phyloP scores from a whole-genome alignment of 2,329 filamentous ascomycete species.

The Fonsecaea erecta region DNA sequence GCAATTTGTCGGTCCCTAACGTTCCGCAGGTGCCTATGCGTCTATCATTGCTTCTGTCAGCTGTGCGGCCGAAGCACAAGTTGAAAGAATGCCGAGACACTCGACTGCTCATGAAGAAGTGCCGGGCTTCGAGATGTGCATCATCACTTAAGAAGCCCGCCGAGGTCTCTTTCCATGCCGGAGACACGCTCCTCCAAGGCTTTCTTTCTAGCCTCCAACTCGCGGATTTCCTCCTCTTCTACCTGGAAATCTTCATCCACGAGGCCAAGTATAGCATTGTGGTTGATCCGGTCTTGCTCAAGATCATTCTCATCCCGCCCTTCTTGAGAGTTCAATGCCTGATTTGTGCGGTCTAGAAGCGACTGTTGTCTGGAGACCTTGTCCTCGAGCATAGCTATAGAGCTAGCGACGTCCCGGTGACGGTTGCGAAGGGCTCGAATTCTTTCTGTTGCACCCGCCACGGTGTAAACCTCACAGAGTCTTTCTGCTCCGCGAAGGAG shows the following conservation, averaged over 20 bases:
- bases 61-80: background rate
- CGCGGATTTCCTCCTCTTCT: constrained; percentile 61
- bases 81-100: background rate
- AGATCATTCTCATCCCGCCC: constrained; percentile 59
- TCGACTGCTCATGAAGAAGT: background rate
- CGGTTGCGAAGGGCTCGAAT: constrained; percentile 74
- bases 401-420: constrained; percentile 72
- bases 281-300: constrained; percentile 24
- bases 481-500: constrained; percentile 86
- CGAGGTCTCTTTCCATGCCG: constrained; percentile 71
- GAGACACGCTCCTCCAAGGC: constrained; percentile 67
- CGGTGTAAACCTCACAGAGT: constrained; percentile 82
- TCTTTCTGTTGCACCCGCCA: constrained; percentile 76
- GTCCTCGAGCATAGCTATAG: constrained; percentile 78
- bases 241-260: constrained; percentile 51
- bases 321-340: constrained; percentile 59
- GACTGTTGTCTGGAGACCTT: constrained; percentile 76
- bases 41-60: background rate
- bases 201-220: constrained; percentile 67
- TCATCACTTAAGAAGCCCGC: constrained; percentile 58
- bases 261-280: constrained; percentile 36
- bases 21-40: background rate
- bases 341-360: constrained; percentile 74
- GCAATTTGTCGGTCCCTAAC: background rate
- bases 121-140: background rate